phyloP scores from a whole-genome alignment of 306 rosid species.

The Sicyos edulis region DNA sequence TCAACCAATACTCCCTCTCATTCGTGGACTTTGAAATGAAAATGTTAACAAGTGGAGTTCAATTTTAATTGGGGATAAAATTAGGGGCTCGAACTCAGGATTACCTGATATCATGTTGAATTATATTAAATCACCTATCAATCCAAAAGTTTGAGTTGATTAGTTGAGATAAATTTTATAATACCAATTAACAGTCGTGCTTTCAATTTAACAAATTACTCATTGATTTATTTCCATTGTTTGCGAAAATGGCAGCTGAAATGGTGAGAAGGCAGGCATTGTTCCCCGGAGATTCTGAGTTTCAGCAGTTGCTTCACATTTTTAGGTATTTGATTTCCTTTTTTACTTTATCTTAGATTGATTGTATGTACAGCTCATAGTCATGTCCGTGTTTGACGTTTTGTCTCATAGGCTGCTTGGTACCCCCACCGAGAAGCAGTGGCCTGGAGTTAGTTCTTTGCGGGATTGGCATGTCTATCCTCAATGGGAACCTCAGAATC shows the following conservation, averaged over 20 bases:
- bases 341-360: background rate
- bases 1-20: too few species aligned
- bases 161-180: too few species aligned
- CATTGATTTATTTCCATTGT: background rate
- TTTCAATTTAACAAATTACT: too few species aligned
- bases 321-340: constrained; percentile 40
- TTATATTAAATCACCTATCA: too few species aligned
- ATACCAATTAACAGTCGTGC: too few species aligned
- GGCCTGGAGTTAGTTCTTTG: constrained; percentile 82
- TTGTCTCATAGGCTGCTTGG: constrained; percentile 56
- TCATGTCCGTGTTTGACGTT: background rate
- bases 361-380: background rate
- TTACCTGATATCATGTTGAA: too few species aligned
- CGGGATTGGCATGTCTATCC: constrained; percentile 96
- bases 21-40: too few species aligned
- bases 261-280: constrained; percentile 85
- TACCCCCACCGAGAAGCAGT: constrained; percentile 72
- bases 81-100: too few species aligned
- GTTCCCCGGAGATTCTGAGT: constrained; percentile 93
- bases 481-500: constrained; percentile 67
- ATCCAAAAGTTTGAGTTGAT: too few species aligned
- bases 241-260: constrained; percentile 46
- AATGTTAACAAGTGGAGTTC: too few species aligned
- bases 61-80: too few species aligned
- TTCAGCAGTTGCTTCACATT: constrained; percentile 82